Evolutionary conservation across 345 rosid genomes (phyloP).

Genomic region (Nephelium lappaceum): DNA sequence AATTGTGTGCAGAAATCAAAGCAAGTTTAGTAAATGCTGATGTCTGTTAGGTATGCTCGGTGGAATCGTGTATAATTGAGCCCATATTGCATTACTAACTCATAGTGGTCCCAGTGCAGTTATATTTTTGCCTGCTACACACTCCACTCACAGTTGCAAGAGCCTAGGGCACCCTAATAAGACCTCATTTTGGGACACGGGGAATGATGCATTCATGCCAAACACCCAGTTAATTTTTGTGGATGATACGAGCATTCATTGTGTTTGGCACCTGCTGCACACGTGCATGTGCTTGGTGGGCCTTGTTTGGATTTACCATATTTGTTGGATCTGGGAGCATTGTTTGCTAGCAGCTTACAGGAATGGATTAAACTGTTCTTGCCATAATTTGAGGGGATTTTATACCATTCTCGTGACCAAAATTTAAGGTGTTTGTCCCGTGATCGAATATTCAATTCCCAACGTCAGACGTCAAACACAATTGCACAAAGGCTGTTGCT

Average conservation of each 20-base stretch:
- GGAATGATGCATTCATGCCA: constrained; percentile 21
- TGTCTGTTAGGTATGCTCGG: constrained; percentile 4
- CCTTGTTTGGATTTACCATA: background rate
- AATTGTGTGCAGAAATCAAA: constrained; percentile 6
- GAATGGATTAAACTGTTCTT: background rate
- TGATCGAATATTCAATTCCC: too few species aligned
- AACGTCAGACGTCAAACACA: background rate
- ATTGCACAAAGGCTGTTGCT: background rate
- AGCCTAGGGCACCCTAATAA: background rate
- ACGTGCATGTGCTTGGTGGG: constrained; percentile 34
- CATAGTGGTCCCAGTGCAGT: constrained; percentile 17
- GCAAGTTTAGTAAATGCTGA: constrained; percentile 7
- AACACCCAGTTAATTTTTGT: background rate
- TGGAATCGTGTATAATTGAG: constrained; percentile 7
- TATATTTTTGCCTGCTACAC: background rate
- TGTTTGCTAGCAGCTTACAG: background rate
- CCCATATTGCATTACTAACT: background rate
- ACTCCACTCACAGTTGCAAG: background rate
- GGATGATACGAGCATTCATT: constrained; percentile 20
- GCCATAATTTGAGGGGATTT: background rate
- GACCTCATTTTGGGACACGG: constrained; percentile 9
- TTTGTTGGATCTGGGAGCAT: background rate
- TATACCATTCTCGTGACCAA: background rate
- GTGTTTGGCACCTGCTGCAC: constrained; percentile 28
- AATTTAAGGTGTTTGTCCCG: background rate